These are phyloP conservation scores for Clathrus columnatus DNA, from an alignment of 768 basidiomycete species.

Conservation along the genomic window DNA sequence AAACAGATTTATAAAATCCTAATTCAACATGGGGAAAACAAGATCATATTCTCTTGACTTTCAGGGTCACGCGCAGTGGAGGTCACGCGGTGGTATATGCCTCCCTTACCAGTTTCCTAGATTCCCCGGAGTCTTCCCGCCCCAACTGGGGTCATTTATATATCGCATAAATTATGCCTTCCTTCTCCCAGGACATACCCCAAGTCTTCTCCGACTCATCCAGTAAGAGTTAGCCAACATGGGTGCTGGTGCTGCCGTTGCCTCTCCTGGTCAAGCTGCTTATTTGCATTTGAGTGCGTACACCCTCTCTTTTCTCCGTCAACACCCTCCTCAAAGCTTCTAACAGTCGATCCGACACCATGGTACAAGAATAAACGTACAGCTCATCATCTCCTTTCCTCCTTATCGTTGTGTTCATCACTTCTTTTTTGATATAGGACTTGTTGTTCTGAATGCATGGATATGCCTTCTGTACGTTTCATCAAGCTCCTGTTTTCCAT, in stretches of 20 bases:
- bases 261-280: not conserved
- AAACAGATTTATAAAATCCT: not conserved
- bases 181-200: slow-evolving; percentile 4
- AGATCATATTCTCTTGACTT: not conserved
- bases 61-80: not conserved
- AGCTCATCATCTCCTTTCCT: slow-evolving; percentile 11
- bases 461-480: slow-evolving; percentile 30
- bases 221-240: slow-evolving; percentile 29
- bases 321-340: slow-evolving; percentile 24
- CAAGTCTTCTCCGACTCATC: not conserved
- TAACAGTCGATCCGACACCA: slow-evolving; percentile 51
- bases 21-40: not conserved
- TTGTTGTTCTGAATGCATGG: slow-evolving; percentile 61
- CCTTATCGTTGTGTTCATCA: not conserved
- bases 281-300: slow-evolving; percentile 5
- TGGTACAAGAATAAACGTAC: slow-evolving; percentile 75
- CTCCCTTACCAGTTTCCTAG: not conserved
- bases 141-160: not conserved
- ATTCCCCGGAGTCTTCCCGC: not conserved
- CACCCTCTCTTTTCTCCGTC: not conserved
- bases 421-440: slow-evolving; percentile 24
- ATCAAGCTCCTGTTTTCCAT: not conserved
- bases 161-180: slow-evolving; percentile 1
- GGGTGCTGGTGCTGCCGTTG: slow-evolving; percentile 41
- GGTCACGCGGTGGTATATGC: slow-evolving; percentile 1